phyloP scores from a whole-genome alignment of 805 yeast genomes.

The Ascoidea rubescens region DNA sequence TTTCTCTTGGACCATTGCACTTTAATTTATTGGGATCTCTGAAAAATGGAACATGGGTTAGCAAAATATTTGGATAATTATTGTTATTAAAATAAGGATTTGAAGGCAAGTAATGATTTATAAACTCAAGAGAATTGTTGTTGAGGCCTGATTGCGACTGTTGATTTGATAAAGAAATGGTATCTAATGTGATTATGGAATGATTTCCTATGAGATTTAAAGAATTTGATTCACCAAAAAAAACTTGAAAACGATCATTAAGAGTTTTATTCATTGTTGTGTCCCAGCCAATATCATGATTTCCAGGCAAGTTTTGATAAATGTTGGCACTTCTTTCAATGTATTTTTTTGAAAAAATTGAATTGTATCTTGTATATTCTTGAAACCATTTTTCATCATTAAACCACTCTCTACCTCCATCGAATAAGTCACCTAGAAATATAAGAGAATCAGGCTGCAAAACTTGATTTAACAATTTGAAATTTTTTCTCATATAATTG shows the following conservation, averaged over 20 bases:
- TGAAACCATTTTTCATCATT: constrained; percentile 44
- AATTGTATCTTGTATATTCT: constrained; percentile 56
- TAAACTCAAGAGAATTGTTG: constrained; percentile 34
- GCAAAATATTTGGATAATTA: constrained; percentile 45
- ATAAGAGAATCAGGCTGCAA: constrained; percentile 66
- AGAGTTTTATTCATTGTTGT: constrained; percentile 47
- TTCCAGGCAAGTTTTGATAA: constrained; percentile 58
- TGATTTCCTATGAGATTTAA: constrained; percentile 43
- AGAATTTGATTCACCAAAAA: constrained; percentile 56
- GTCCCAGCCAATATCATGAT: constrained; percentile 95
- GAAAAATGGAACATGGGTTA: constrained; percentile 82
- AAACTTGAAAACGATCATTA: constrained; percentile 46
- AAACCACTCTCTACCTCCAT: constrained; percentile 86
- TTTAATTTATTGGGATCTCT: constrained; percentile 43
- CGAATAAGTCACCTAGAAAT: constrained; percentile 84
- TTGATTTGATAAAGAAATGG: constrained; percentile 68
- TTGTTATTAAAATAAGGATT: constrained; percentile 14
- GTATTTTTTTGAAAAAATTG: constrained; percentile 43
- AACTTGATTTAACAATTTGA: constrained; percentile 38
- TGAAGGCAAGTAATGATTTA: constrained; percentile 19
- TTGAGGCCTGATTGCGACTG: constrained; percentile 25
- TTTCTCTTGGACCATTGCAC: constrained; percentile 76
- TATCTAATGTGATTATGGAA: constrained; percentile 62
- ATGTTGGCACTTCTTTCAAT: constrained; percentile 23
- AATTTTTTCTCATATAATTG: constrained; percentile 65